Evolutionary conservation across 371 early-diverging fungal genomes (phyloP).

Genomic region (Rhizopus sp.): DNA sequence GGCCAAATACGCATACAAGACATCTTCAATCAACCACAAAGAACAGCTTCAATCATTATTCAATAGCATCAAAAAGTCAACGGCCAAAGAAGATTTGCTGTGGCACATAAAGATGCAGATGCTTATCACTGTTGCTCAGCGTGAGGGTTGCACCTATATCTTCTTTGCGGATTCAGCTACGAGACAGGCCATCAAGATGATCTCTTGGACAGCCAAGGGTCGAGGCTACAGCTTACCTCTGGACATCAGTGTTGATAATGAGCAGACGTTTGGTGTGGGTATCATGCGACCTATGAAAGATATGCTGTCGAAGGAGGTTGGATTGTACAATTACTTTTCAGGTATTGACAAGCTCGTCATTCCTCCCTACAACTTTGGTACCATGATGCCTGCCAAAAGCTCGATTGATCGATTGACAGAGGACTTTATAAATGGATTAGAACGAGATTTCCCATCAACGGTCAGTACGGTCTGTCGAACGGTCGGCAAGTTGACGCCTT

Average conservation of each 20-base stretch:
- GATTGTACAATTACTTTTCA: slow-evolving; percentile 63
- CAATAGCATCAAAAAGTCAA: slow-evolving; percentile 41
- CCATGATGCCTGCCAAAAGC: slow-evolving; percentile 55
- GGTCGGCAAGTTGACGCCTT: slow-evolving; percentile 69
- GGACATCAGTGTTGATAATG: slow-evolving; percentile 68
- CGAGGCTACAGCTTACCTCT: slow-evolving; percentile 84
- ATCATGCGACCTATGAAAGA: slow-evolving; percentile 85
- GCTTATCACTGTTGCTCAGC: slow-evolving; percentile 40
- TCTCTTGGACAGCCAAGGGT: slow-evolving; percentile 80
- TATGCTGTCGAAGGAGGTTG: slow-evolving; percentile 79
- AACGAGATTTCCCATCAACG: slow-evolving; percentile 85
- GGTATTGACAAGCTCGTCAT: slow-evolving; percentile 46
- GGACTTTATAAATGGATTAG: slow-evolving; percentile 80
- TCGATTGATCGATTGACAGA: slow-evolving; percentile 78
- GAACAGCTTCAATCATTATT: slow-evolving; percentile 35
- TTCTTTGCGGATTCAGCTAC: slow-evolving; percentile 83
- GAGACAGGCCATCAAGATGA: slow-evolving; percentile 76
- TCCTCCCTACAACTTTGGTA: slow-evolving; percentile 52
- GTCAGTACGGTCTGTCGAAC: slow-evolving; percentile 86
- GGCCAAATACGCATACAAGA: slow-evolving; percentile 19
- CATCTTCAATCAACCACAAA: slow-evolving; percentile 2
- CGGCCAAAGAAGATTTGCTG: slow-evolving; percentile 62
- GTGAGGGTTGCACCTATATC: slow-evolving; percentile 64
- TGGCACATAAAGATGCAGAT: slow-evolving; percentile 64
- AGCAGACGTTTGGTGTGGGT: slow-evolving; percentile 44